A percentile compares a stretch with the other conserved stretches of the same genome.
Conservation (phyloP, 176 grass and related monocot species). For the Pharus latifolius region DNA sequence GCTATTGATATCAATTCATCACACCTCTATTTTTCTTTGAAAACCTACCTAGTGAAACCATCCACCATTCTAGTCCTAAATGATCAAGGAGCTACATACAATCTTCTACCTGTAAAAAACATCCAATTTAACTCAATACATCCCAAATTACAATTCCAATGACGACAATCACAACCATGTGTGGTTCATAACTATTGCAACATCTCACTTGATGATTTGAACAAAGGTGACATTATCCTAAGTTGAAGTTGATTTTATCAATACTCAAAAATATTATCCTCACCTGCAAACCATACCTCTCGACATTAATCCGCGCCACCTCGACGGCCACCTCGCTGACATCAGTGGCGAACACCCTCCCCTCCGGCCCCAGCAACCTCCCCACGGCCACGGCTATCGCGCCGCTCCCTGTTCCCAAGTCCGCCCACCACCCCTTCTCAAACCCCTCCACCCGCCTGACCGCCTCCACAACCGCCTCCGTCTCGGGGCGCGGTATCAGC, state of each 20-base stretch:
- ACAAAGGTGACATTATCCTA: too few species aligned
- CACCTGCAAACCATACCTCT: constrained; percentile 71
- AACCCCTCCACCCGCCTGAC: constrained; percentile 37
- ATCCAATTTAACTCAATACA: neutral
- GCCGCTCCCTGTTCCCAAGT: constrained; percentile 78
- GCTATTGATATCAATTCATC: neutral
- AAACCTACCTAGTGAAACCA: neutral
- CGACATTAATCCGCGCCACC: constrained; percentile 39
- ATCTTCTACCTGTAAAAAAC: neutral
- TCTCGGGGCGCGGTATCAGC: constrained; percentile 85
- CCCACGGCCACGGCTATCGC: constrained; percentile 70
- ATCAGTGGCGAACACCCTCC: constrained; percentile 63
- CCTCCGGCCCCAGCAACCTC: constrained; percentile 32
- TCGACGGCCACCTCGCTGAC: constrained; percentile 53
- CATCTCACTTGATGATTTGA: too few species aligned
- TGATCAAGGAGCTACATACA: neutral
- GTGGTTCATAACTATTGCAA: too few species aligned
- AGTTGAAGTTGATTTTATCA: neutral
- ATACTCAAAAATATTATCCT: neutral
- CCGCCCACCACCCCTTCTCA: constrained; percentile 53
- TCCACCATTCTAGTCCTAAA: neutral
- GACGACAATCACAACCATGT: neutral
- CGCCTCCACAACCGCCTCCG: constrained; percentile 64
- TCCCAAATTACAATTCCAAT: too few species aligned
- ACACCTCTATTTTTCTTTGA: neutral